Evolutionary conservation across 2,329 filamentous ascomycete species (phyloP).

Genomic region (Alternaria postmessia): DNA sequence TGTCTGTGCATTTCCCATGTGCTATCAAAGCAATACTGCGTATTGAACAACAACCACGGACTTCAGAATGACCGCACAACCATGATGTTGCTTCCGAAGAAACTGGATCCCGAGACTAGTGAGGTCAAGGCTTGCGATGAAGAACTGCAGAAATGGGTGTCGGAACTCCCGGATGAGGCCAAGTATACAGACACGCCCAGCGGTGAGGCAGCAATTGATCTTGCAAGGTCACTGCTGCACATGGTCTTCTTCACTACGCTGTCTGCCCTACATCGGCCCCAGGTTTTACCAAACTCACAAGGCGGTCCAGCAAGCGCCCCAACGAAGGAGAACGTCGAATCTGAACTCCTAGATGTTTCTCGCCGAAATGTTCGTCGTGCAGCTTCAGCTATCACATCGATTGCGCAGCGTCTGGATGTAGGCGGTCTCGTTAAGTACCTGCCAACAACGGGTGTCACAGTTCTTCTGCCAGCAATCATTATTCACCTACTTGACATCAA

Average conservation of each 20-base stretch:
- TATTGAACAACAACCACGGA: constrained; percentile 83
- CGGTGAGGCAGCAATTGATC: constrained; percentile 64
- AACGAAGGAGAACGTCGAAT: constrained; percentile 44
- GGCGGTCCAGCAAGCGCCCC: constrained; percentile 58
- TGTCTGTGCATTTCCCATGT: constrained; percentile 91
- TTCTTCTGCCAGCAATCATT: constrained; percentile 90
- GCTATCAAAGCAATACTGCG: constrained; percentile 89
- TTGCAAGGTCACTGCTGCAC: constrained; percentile 86
- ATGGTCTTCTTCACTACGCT: constrained; percentile 94
- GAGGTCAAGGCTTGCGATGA: constrained; percentile 81
- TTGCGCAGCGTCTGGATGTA: constrained; percentile 78
- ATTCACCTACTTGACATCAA: constrained; percentile 95
- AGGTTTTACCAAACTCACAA: constrained; percentile 81
- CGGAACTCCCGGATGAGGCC: constrained; percentile 74
- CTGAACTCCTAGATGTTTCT: constrained; percentile 82
- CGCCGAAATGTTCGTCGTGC: constrained; percentile 83
- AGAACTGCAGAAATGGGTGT: constrained; percentile 80
- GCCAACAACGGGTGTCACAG: constrained; percentile 89
- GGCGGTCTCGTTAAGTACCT: constrained; percentile 79
- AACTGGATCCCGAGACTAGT: constrained; percentile 80
- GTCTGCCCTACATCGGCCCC: constrained; percentile 88
- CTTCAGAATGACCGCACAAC: constrained; percentile 72
- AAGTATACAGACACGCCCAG: constrained; percentile 70
- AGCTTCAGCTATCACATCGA: constrained; percentile 83
- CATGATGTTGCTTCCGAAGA: constrained; percentile 93